Base-by-base conservation (phyloP, 2,329 filamentous ascomycete genomes). In the Thelonectria discophora region DNA sequence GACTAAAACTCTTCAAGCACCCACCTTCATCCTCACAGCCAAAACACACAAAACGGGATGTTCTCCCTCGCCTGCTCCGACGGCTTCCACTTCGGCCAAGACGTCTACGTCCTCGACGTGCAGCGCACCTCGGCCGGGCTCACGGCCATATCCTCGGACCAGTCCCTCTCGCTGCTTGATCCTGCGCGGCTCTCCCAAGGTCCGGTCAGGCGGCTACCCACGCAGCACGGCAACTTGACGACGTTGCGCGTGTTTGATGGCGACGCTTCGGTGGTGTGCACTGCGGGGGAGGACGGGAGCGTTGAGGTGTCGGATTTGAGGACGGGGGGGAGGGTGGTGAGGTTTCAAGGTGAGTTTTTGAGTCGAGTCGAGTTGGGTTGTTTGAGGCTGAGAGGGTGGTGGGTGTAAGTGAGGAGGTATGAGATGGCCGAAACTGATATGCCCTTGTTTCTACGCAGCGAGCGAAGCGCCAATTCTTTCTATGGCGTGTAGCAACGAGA, bases 251-350 rank as follows among this genome's bases (percentile, higher is more conserved):
- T 84, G 1, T 84, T 86, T 48, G 85, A 86, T 61, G 77, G 76
- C 5, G 76, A 75, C 18, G 81, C 81, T 27, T 82, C 82, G 5
- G 72, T 88, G 18, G 80, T 93, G 6, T 86, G 86, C 61, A 93
- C 91, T 0, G 86, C 90, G 0, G 91, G 91, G 48, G 86, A 90
- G 73, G 88, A 93, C 72, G 91, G 91, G 8, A 79, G 81, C 9
- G 84, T 93, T 11, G 84, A 80, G 0, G 77, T 90, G 49, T 90
- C 88, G 87, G 90, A 93, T 77, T 72, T 88, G 65, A 82, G 89
- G 62, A 78, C 76, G 32, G 77, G 81, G 10, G 69, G 79, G 3
- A 74, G 77, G 57, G 81, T 81, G 6, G 77, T 80, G 9, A 77
- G 78, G 63, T 81, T 82, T 74, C 75, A 74, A 69, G 81, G 77